Evolutionary conservation across 768 basidiomycete species (phyloP).

Genomic region (Hericium erinaceus): DNA sequence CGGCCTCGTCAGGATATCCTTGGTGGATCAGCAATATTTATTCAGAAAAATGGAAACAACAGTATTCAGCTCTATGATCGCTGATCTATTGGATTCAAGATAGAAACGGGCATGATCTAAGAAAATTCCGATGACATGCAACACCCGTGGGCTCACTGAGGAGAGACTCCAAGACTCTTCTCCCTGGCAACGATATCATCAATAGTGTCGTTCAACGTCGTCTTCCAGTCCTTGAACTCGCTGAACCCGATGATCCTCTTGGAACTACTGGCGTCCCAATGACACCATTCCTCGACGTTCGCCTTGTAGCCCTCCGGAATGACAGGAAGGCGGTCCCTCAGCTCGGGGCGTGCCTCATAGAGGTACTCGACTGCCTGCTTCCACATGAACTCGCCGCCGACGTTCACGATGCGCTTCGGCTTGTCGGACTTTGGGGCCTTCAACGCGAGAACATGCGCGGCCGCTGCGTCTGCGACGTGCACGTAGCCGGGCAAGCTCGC

Average conservation of each 20-base stretch:
- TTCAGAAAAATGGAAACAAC: no score
- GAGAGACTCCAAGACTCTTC: not conserved
- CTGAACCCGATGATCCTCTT: not conserved
- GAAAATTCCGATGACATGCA: no score
- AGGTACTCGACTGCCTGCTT: constrained; percentile 16
- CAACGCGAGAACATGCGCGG: constrained; percentile 18
- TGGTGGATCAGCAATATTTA: no score
- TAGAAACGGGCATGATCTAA: no score
- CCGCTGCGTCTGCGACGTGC: constrained; percentile 21
- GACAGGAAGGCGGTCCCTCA: not conserved
- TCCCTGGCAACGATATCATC: not conserved
- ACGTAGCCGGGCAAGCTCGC: constrained; percentile 13
- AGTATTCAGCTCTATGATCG: no score
- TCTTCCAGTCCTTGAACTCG: not conserved
- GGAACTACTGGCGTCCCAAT: not conserved
- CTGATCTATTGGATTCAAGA: no score
- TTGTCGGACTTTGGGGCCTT: not conserved
- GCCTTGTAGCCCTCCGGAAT: constrained; percentile 2
- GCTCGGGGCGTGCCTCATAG: constrained; percentile 10
- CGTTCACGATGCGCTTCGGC: constrained; percentile 17
- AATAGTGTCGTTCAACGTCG: not conserved
- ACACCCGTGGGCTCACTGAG: not conserved
- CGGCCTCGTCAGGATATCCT: no score
- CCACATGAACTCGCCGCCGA: constrained; percentile 16
- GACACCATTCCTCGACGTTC: not conserved